Percentiles rank a stretch among this genome's conserved stretches.
These are phyloP conservation scores for Yarrowia phangngaensis DNA, from an alignment of 805 yeast species.

Conservation along the genomic window DNA sequence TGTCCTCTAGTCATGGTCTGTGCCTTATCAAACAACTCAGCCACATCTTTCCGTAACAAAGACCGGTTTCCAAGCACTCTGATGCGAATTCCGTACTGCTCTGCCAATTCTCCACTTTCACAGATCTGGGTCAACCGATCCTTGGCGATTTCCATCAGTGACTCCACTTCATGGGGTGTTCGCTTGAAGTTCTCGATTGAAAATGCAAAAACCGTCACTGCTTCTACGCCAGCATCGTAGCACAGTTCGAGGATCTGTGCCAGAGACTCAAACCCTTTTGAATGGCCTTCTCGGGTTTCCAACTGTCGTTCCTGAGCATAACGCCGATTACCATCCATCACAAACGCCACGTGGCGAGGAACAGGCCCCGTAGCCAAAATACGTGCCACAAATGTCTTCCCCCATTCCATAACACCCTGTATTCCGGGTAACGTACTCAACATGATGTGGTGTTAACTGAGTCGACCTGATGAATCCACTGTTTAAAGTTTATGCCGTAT, in stretches of 20 bases:
- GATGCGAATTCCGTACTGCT: conserved; percentile 38
- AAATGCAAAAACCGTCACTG: conserved; percentile 92
- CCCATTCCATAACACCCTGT: conserved; percentile 32
- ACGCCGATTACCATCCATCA: conserved; percentile 97
- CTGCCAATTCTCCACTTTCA: conserved; percentile 27
- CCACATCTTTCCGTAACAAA: conserved; percentile 67
- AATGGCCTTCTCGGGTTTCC: conserved; percentile 84
- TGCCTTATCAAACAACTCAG: conserved; percentile 56
- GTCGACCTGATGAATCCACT: no score
- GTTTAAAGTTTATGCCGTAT: no score
- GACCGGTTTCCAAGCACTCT: conserved; percentile 70
- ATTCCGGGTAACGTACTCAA: conserved; percentile 31
- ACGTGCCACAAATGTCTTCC: conserved; percentile 39
- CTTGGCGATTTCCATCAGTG: conserved; percentile 54
- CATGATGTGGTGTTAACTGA: conserved; percentile 1
- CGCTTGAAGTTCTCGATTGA: conserved; percentile 94
- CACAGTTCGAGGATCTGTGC: conserved; percentile 66
- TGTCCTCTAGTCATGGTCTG: conserved; percentile 61
- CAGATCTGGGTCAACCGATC: conserved; percentile 21
- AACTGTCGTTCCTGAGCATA: conserved; percentile 67
- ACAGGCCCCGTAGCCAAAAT: conserved; percentile 63
- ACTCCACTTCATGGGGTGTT: conserved; percentile 71
- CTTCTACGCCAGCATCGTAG: conserved; percentile 69
- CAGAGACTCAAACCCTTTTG: conserved; percentile 77
- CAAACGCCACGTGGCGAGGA: conserved; percentile 86